Evolutionary conservation across 371 early-diverging fungal genomes (phyloP).

Genomic region (Dichotomocladium elegans): DNA sequence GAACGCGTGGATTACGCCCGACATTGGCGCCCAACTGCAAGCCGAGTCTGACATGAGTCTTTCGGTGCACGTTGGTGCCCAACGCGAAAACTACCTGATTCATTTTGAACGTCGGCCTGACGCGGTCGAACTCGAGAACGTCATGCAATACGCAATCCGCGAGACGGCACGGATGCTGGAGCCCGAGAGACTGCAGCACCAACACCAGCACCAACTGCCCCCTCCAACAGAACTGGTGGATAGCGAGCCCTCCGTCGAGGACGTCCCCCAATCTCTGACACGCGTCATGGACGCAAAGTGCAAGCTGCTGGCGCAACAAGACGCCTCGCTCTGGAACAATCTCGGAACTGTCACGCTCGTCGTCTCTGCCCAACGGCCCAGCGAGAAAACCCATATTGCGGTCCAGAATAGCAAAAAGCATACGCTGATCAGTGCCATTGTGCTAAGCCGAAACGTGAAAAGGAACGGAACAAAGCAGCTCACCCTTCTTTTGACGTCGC

Average conservation of each 20-base stretch:
- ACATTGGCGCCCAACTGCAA: constrained; percentile 23
- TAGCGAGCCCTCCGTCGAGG: constrained; percentile 19
- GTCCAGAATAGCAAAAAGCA: constrained; percentile 41
- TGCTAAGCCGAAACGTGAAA: constrained; percentile 42
- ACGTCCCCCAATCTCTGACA: constrained; percentile 37
- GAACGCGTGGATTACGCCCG: constrained; percentile 43
- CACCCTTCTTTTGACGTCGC: constrained; percentile 31
- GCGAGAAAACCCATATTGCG: constrained; percentile 36
- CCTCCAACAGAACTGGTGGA: constrained; percentile 3
- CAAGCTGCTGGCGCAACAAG: constrained; percentile 37
- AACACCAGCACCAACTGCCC: neutral
- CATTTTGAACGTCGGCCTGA: constrained; percentile 36
- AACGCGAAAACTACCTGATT: constrained; percentile 41
- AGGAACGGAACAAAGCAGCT: constrained; percentile 29
- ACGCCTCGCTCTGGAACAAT: constrained; percentile 40
- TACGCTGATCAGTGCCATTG: constrained; percentile 33
- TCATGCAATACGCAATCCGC: constrained; percentile 22
- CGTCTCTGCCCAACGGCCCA: constrained; percentile 39
- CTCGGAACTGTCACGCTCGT: constrained; percentile 32
- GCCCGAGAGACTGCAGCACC: neutral
- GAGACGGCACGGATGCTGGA: constrained; percentile 5
- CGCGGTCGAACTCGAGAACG: constrained; percentile 15
- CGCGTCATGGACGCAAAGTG: constrained; percentile 39
- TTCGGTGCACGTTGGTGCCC: constrained; percentile 28
- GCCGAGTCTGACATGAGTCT: constrained; percentile 39